phyloP scores from a whole-genome alignment of 495 filamentous ascomycete species.

The Letharia lupina region DNA sequence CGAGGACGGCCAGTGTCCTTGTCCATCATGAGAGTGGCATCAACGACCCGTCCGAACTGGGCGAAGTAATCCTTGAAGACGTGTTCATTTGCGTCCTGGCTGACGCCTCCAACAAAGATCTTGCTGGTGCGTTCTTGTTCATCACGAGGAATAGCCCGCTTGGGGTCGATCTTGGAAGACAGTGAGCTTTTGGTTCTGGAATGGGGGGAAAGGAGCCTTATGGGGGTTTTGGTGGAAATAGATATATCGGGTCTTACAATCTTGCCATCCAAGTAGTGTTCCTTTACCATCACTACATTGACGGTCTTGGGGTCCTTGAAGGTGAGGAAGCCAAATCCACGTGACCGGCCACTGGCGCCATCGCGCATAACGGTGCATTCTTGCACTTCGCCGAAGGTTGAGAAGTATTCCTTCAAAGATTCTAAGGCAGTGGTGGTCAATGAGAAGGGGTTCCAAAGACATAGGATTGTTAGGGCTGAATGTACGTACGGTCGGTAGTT shows the following conservation, averaged over 20 bases:
- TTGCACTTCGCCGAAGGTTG: constrained; percentile 91
- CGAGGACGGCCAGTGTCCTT: constrained; percentile 94
- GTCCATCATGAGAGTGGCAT: constrained; percentile 99
- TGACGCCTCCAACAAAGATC: constrained; percentile 97
- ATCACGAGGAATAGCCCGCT: constrained; percentile 93
- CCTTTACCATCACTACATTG: constrained; percentile 99
- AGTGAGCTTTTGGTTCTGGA: constrained; percentile 25
- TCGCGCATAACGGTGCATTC: constrained; percentile 99
- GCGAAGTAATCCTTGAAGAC: constrained; percentile 96
- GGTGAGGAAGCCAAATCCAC: constrained; percentile 94
- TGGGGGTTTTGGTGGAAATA: constrained; percentile 16
- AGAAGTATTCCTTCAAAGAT: constrained; percentile 97
- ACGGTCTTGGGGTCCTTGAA: constrained; percentile 96
- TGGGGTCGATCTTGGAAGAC: constrained; percentile 76
- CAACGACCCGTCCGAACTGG: constrained; percentile 90
- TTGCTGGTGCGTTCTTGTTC: constrained; percentile 97
- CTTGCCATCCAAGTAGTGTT: constrained; percentile 95
- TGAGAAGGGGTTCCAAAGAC: constrained; percentile 8
- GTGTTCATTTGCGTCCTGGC: constrained; percentile 89
- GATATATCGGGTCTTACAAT: constrained; percentile 58
- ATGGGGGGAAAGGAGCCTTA: constrained; percentile 13
- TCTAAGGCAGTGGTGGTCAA: constrained; percentile 45
- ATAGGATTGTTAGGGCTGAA: constrained; percentile 10
- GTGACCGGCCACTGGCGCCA: constrained; percentile 82
- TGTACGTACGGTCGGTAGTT: constrained; percentile 84